Conservation (phyloP, 139 green algal genomes). For the Microglena sp. region DNA sequence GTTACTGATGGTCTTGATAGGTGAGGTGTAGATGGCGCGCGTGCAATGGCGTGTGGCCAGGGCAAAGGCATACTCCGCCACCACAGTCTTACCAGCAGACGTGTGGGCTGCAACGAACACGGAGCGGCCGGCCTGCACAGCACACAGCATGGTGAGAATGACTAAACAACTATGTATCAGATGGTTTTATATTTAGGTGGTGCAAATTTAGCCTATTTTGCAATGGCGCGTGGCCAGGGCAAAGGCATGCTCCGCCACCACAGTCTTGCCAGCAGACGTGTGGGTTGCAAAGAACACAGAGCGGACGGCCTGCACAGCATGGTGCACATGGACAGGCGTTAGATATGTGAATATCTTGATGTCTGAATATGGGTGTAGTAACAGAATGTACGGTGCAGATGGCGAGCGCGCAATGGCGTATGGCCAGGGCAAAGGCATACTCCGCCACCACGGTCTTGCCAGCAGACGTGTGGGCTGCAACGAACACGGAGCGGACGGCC, state of each 20-base stretch:
- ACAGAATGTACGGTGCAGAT: too few relatives aligned
- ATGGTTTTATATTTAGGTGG: neutral
- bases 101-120: constrained; percentile 91
- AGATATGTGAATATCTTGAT: too few relatives aligned
- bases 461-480: constrained; percentile 83
- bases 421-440: constrained; percentile 92
- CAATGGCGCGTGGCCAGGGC: constrained; percentile 75
- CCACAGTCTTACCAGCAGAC: constrained; percentile 86
- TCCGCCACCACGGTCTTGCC: constrained; percentile 97
- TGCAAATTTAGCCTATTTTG: constrained; percentile 11
- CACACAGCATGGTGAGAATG: too few relatives aligned
- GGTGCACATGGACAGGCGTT: too few relatives aligned
- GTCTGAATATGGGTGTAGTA: too few relatives aligned
- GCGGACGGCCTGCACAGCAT: too few relatives aligned
- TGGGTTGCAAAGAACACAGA: constrained; percentile 90
- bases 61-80: constrained; percentile 90
- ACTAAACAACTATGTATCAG: constrained; percentile 23
- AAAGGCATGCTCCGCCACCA: constrained; percentile 95
- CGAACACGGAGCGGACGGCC: constrained; percentile 79
- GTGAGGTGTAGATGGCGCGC: constrained; percentile 82
- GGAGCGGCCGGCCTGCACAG: constrained; percentile 46
- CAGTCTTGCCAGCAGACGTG: constrained; percentile 90
- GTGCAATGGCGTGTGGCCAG: constrained; percentile 46
- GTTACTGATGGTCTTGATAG: constrained; percentile 99
- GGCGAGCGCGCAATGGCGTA: constrained; percentile 61